These are phyloP conservation scores for Thoreauomyces humboldtii DNA, from an alignment of 192 early-diverging fungal species.

Conservation along the genomic window DNA sequence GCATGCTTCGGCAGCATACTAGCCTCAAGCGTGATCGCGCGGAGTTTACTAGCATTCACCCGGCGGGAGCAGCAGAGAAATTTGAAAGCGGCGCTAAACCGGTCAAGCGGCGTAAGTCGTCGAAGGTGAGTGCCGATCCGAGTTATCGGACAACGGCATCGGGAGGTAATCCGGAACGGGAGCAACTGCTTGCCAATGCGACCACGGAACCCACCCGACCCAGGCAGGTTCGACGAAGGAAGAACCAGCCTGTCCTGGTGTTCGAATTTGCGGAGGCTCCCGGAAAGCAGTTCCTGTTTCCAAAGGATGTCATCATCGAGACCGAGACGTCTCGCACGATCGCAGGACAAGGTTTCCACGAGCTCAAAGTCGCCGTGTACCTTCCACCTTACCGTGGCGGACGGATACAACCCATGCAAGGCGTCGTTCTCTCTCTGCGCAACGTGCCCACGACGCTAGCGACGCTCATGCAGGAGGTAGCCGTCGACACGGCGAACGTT, in stretches of 20 bases:
- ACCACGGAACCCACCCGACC: neutral
- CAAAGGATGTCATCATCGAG: conserved; percentile 11
- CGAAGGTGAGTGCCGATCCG: neutral
- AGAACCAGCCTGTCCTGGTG: neutral
- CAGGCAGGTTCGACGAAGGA: neutral
- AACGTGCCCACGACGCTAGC: neutral
- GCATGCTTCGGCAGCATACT: too few species aligned
- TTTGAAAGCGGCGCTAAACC: neutral
- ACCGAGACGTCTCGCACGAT: neutral
- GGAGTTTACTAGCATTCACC: too few species aligned
- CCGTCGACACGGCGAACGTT: neutral
- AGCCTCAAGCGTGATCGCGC: too few species aligned
- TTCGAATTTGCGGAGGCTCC: conserved; percentile 22
- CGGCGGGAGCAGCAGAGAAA: too few species aligned
- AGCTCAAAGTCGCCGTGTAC: conserved; percentile 9
- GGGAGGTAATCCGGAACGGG: neutral
- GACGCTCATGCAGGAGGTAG: conserved; percentile 1
- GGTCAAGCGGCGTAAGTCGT: neutral
- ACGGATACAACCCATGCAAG: conserved; percentile 15
- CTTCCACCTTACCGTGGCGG: conserved; percentile 22
- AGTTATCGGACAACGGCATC: neutral
- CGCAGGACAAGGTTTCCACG: neutral
- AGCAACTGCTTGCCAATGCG: neutral
- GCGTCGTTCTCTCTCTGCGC: neutral
- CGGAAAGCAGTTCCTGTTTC: conserved; percentile 16